These are phyloP conservation scores for Salvia sclarea DNA, from an alignment of 305 asterid genomes.

Conservation along the genomic window DNA sequence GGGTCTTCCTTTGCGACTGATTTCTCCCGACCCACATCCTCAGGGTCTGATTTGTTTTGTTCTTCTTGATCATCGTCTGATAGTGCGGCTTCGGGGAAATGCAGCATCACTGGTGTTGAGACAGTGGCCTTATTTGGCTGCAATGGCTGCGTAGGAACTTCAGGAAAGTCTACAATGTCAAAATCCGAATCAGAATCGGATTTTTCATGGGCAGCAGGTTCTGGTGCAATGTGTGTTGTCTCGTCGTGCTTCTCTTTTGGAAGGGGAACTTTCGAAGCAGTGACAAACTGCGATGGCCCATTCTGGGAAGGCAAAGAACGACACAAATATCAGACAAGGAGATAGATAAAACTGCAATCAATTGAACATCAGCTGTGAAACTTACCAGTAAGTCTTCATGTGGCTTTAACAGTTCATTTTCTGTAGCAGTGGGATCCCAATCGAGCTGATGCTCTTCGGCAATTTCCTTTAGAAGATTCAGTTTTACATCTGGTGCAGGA, in stretches of 20 bases:
- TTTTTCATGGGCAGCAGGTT: constrained; percentile 40
- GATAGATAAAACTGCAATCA: constrained; percentile 9
- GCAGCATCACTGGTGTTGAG: constrained; percentile 82
- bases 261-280: constrained; percentile 65
- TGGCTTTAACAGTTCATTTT: constrained; percentile 68
- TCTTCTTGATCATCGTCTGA: constrained; percentile 65
- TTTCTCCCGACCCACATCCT: constrained; percentile 37
- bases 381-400: constrained; percentile 91
- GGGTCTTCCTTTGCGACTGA: constrained; percentile 36
- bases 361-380: constrained; percentile 8
- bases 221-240: constrained; percentile 39
- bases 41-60: constrained; percentile 37
- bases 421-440: constrained; percentile 89
- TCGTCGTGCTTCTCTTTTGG: constrained; percentile 59
- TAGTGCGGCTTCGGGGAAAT: constrained; percentile 79
- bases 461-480: constrained; percentile 86
- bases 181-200: constrained; percentile 65
- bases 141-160: constrained; percentile 69
- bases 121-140: constrained; percentile 46
- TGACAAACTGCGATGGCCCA: constrained; percentile 68
- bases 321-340: constrained; percentile 8
- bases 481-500: constrained; percentile 83
- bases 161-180: constrained; percentile 73
- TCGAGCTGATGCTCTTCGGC: constrained; percentile 91
- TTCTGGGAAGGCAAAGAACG: constrained; percentile 49